phyloP scores from a whole-genome alignment of 2,329 filamentous ascomycete species.

The Byssochlamys sp. region DNA sequence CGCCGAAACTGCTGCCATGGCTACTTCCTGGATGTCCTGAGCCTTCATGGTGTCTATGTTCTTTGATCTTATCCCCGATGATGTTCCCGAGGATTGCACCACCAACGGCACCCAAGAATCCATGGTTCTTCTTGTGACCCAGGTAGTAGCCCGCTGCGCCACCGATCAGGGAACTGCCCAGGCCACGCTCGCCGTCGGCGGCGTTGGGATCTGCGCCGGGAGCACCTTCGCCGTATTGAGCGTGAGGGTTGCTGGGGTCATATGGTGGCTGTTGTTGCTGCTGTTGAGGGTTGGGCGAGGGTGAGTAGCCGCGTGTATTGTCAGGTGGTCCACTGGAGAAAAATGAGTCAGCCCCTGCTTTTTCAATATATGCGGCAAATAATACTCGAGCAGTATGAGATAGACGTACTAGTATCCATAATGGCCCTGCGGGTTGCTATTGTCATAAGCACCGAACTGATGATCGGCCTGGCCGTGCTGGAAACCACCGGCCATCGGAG shows the following conservation, averaged over 20 bases:
- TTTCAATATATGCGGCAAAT: neutral
- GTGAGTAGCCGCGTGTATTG: slow-evolving; percentile 2
- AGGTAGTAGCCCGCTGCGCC: slow-evolving; percentile 48
- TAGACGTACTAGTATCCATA: slow-evolving; percentile 24
- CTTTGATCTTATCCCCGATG: slow-evolving; percentile 46
- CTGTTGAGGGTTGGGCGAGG: slow-evolving; percentile 8
- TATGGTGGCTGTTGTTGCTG: slow-evolving; percentile 4
- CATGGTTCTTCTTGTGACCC: slow-evolving; percentile 49
- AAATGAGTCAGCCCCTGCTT: neutral
- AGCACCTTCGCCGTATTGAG: slow-evolving; percentile 7
- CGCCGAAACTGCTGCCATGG: slow-evolving; percentile 10
- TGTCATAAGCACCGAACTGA: slow-evolving; percentile 23
- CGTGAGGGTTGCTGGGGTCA: slow-evolving; percentile 3
- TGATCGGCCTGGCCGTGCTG: slow-evolving; percentile 35
- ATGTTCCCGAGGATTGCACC: slow-evolving; percentile 49
- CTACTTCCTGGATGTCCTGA: slow-evolving; percentile 16
- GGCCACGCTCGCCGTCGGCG: slow-evolving; percentile 46
- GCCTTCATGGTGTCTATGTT: slow-evolving; percentile 19
- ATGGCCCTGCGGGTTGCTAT: slow-evolving; percentile 25
- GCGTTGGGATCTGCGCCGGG: slow-evolving; percentile 33
- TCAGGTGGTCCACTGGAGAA: neutral
- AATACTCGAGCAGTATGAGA: neutral
- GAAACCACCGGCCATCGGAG: slow-evolving; percentile 37
- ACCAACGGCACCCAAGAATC: slow-evolving; percentile 48
- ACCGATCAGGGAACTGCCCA: slow-evolving; percentile 49